Conservation (phyloP, 352 stramenopile species). For the Phytophthora pini region DNA sequence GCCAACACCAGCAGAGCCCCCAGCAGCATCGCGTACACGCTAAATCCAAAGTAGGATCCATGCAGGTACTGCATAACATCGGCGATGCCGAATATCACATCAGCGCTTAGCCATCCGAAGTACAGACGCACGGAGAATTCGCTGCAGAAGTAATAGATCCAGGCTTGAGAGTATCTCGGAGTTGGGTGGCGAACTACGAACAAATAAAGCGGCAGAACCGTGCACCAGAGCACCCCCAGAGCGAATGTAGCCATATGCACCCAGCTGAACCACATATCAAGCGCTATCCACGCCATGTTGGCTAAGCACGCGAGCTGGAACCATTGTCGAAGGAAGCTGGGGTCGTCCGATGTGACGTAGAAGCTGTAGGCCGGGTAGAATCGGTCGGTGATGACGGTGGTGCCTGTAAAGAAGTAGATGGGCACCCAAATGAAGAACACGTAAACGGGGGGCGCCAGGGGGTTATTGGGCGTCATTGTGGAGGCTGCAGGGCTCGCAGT, state of each 20-base stretch:
- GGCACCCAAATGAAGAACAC: constrained; percentile 62
- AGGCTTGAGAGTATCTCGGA: constrained; percentile 46
- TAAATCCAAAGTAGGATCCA: constrained; percentile 50
- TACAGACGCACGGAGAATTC: constrained; percentile 67
- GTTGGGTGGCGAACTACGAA: constrained; percentile 59
- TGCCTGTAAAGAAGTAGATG: constrained; percentile 55
- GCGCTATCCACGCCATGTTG: constrained; percentile 55
- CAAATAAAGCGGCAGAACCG: constrained; percentile 59
- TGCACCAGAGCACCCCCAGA: constrained; percentile 66
- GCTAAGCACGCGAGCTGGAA: constrained; percentile 61
- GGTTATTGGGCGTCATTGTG: constrained; percentile 39
- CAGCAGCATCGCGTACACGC: constrained; percentile 52
- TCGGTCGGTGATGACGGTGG: constrained; percentile 56
- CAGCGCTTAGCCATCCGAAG: constrained; percentile 63
- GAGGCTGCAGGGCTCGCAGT: constrained; percentile 22
- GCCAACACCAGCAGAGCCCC: constrained; percentile 49
- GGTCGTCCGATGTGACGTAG: constrained; percentile 57
- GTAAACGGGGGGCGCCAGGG: constrained; percentile 53
- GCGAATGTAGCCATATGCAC: constrained; percentile 63
- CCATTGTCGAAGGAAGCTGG: constrained; percentile 55
- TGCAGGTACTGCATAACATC: constrained; percentile 61
- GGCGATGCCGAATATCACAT: constrained; percentile 49
- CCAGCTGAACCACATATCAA: constrained; percentile 62
- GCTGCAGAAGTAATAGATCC: constrained; percentile 63
- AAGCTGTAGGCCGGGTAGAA: constrained; percentile 67